Base-by-base conservation (phyloP, 495 filamentous ascomycete genomes). In the Neurospora sp. region DNA sequence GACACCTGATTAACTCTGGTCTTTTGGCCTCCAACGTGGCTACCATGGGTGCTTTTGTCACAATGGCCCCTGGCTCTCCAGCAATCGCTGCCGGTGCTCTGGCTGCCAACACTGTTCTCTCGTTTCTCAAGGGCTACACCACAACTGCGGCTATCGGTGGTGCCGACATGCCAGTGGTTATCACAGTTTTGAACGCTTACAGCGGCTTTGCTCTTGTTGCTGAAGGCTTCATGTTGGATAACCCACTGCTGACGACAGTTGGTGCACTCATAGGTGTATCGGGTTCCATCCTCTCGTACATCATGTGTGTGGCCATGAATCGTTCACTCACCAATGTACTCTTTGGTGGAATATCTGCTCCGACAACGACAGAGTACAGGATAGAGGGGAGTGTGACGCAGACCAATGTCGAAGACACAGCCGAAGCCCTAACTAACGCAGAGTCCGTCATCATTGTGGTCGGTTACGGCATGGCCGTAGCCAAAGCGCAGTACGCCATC, bases 91-190 rank as follows among this genome's bases (percentile, higher is more conserved):
- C 91, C 16, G 86, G 85, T 8, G 92, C 90, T 65, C 84, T 94
- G 1, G 87, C 89, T 70, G 90, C 90, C 72, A 95, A 90, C 79
- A 90, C 92, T 1, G 81, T 86, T 1, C 86, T 95, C 14, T 92
- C 90, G 65, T 95, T 95, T 83, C 75, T 91, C 72, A 93, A 95
- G 77, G 92, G 92, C 4, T 94, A 86, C 75, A 95, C 92, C 12
- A 94, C 92, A 3, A 95, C 92, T 0, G 84, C 92, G 40, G 91
- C 91, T 10, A 94, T 95, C 78, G 92, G 92, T 12, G 92, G 92
- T n/a, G 92, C 92, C 5, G 92, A 94, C 76, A 93, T 93, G 91
- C 91, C 92, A 17, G 92, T 95, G 20, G 92, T 94, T 22, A 94
- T 95, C 73, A 95, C 92, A 0, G 92, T 94, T 8, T 83, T 95